Evolutionary conservation across 192 early-diverging fungal species (phyloP), one percentile per base, ranked within the genome.

Genomic region (Coemansia sp.): DNA sequence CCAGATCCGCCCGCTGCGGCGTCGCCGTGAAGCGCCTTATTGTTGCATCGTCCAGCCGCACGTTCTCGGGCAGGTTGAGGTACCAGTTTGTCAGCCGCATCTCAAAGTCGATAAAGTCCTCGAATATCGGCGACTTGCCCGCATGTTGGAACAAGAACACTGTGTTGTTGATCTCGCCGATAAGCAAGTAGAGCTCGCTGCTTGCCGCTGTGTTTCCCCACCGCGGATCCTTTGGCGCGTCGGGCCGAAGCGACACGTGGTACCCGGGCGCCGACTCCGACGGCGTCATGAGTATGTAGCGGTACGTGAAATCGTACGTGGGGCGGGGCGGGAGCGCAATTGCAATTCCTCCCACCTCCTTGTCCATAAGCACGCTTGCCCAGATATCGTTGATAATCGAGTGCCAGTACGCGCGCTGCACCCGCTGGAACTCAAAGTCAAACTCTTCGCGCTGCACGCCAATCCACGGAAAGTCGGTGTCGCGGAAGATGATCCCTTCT

Each of bases 321-420:
- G 78, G 78, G 2, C 43, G 64, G 1, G 73, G 74, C 63, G 78
- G 78, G 55, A 81, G 60, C 23, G 64, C 59, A 30, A 81, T 73
- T 33, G 69, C 74, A 16, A 81, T 70, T 4, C 78, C 78, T 45
- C 78, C 74, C 0, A 81, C 62, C 64, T 76, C 73, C 71, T 81
- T 76, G 74, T 81, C 78, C 78, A 81, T 76, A 60, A 81, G 63
- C 64, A 81, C 78, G 2, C 73, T 66, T 0, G 78, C 73, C 78
- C 78, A 81, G 46, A 81, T 81, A 46, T 81, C 78, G 70, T 81
- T 76, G 57, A 76, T 76, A 23, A 81, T 62, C 65, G 78, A 81
- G 74, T 81, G 78, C 80, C 80, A 83, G 76, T 77, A 83, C 53
- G 80, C 76, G 45, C 80, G 80, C 64, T 68, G 65, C 56, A 83